These are phyloP conservation scores for Metschnikowia henanensis DNA, from an alignment of 805 yeast genomes.

Conservation along the genomic window DNA sequence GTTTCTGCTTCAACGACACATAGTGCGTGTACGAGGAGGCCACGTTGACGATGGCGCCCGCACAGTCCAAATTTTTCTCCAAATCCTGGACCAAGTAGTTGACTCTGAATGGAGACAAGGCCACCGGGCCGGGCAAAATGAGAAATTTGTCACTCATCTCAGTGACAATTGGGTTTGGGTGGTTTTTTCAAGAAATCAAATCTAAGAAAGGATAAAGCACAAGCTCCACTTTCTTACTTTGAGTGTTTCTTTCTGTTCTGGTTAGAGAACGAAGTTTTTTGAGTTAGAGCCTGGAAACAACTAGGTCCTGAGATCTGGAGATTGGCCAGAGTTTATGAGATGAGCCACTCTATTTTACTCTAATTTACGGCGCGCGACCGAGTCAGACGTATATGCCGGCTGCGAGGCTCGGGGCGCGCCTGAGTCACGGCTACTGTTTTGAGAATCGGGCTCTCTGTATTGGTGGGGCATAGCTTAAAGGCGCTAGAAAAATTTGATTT, in stretches of 20 bases:
- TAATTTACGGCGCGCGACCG: not conserved
- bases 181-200: too few relatives aligned
- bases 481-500: too few relatives aligned
- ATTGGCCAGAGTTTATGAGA: not conserved
- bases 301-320: not conserved
- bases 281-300: slow-evolving; percentile 5
- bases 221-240: not conserved
- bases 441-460: too few relatives aligned
- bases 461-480: too few relatives aligned
- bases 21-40: slow-evolving; percentile 81
- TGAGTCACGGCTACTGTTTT: too few relatives aligned
- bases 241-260: not conserved
- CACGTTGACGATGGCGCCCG: slow-evolving; percentile 64
- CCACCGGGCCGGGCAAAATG: slow-evolving; percentile 82
- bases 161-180: not conserved
- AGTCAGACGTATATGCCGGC: slow-evolving; percentile 3
- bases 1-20: slow-evolving; percentile 51
- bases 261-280: not conserved
- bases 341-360: slow-evolving; percentile 1
- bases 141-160: slow-evolving; percentile 29
- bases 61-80: slow-evolving; percentile 63
- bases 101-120: slow-evolving; percentile 85
- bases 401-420: not conserved
- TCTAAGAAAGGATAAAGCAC: slow-evolving; percentile 2
- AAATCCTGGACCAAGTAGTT: slow-evolving; percentile 69